phyloP scores from a whole-genome alignment of 2,329 filamentous ascomycete genomes.

The Aureobasidium vineae region DNA sequence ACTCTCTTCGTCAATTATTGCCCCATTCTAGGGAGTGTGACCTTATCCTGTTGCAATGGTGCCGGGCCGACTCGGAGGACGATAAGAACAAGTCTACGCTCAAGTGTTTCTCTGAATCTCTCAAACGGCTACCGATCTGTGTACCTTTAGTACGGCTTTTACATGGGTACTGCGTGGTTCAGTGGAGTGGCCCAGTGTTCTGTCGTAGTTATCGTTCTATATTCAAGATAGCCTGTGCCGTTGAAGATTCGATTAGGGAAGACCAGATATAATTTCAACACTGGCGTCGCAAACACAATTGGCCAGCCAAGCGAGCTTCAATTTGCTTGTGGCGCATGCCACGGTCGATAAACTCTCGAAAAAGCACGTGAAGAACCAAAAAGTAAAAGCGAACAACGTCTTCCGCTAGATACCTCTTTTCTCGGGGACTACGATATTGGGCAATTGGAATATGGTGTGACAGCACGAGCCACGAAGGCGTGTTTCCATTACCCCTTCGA shows the following conservation, averaged over 20 bases:
- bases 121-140: background rate
- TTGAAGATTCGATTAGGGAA: background rate
- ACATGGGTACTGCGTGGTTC: background rate
- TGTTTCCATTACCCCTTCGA: conserved; percentile 22
- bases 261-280: background rate
- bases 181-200: conserved; percentile 2
- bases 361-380: background rate
- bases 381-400: background rate
- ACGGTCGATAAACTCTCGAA: background rate
- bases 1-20: conserved; percentile 11
- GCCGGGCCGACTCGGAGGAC: background rate
- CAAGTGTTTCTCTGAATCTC: background rate
- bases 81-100: background rate
- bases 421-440: background rate
- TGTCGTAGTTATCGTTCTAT: background rate
- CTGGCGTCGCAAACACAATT: background rate
- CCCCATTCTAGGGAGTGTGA: background rate
- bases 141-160: background rate
- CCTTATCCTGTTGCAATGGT: background rate
- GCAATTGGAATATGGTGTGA: conserved; percentile 2
- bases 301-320: conserved; percentile 18
- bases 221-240: background rate
- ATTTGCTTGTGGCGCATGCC: conserved; percentile 12
- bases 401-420: background rate
- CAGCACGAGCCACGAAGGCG: conserved; percentile 20